These are phyloP conservation scores for Pseudognaphalium luteoalbum DNA, from an alignment of 129 eudicot genomes.

Conservation along the genomic window DNA sequence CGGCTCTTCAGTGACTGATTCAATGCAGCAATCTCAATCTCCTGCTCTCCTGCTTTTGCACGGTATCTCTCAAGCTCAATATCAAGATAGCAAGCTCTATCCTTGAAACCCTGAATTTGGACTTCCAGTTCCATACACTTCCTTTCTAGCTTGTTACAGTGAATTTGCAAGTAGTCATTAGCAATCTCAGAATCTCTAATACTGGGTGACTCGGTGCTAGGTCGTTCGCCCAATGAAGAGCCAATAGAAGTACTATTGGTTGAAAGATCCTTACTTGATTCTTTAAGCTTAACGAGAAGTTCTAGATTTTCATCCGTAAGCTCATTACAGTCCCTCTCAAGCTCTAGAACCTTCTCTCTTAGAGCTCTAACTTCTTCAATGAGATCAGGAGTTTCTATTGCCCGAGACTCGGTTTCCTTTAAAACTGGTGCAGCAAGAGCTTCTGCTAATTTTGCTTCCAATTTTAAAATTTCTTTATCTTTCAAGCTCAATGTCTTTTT, in stretches of 20 bases:
- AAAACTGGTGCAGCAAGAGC: constrained; percentile 28
- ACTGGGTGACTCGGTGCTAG: constrained; percentile 23
- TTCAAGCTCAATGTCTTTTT: constrained; percentile 33
- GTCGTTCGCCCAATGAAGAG: constrained; percentile 30
- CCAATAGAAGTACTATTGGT: constrained; percentile 23
- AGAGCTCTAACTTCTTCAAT: constrained; percentile 37
- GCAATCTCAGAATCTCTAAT: constrained; percentile 14
- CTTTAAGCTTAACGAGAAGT: constrained; percentile 53
- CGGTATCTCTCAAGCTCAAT: constrained; percentile 38
- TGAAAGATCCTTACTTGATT: constrained; percentile 34
- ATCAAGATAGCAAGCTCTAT: constrained; percentile 30
- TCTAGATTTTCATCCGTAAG: constrained; percentile 70
- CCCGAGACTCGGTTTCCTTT: constrained; percentile 32
- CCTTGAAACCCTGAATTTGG: not conserved
- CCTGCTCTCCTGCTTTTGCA: constrained; percentile 38
- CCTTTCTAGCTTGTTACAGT: constrained; percentile 33
- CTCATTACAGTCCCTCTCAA: constrained; percentile 59
- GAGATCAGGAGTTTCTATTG: constrained; percentile 33
- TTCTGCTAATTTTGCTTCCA: constrained; percentile 49
- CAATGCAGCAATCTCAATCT: constrained; percentile 26
- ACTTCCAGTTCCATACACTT: constrained; percentile 29
- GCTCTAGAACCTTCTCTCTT: constrained; percentile 52
- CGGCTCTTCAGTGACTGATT: constrained; percentile 14
- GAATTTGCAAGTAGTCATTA: constrained; percentile 33
- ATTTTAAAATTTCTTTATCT: constrained; percentile 44